Base-by-base conservation (phyloP, 2,329 filamentous ascomycete species). In the Diaporthe sp. region DNA sequence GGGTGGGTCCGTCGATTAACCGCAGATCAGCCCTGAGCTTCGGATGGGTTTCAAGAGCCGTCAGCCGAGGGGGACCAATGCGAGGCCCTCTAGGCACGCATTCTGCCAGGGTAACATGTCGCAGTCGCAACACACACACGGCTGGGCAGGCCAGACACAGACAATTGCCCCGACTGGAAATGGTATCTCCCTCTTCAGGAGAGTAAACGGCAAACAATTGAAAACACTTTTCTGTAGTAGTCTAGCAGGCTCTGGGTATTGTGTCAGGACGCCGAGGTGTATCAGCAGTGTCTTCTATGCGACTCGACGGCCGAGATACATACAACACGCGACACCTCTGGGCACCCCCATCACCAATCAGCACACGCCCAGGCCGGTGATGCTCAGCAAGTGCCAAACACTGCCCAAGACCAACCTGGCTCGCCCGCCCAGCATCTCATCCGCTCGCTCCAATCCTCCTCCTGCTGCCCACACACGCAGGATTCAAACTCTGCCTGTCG, bases 1-100 rank as follows among this genome's bases (percentile, higher is more conserved):
- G 61, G 45, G 42, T 67, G 42, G 61, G 30, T 17, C 60, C 38
- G 35, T 42, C 30, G 33, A 19, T 13, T 67, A 50, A 30, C 30
- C 61, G 61, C 61, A 50, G 61, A 67, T 67, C 64, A 52, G 52
- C 45, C 45, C 64, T 67, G 64, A 67, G 64, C 45, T 52, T 67
- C 64, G 64, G 45, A 67, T 67, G 45, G 12, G 71, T 73, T 73
- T 73, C 71, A 73, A 66, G 52, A 57, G 60, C 35, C 52, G 58
- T 52, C 60, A 72, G 60, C 60, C 57, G n/a, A 72, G 71, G 40
- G 61, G 42, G 19, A 38, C 61, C 42, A 50, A 52, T 72, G 47
- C 50, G 25, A 30, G 33, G n/a, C 60, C 57, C 45, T 38, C 22
- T 28, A 40, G 66, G 67, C 67, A 42, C 35, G 33, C 22, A 22